A percentile compares a stretch with the other conserved stretches of the same genome.
phyloP scores from a whole-genome alignment of 108 stramenopile species.

The Nitzschia putrida region DNA sequence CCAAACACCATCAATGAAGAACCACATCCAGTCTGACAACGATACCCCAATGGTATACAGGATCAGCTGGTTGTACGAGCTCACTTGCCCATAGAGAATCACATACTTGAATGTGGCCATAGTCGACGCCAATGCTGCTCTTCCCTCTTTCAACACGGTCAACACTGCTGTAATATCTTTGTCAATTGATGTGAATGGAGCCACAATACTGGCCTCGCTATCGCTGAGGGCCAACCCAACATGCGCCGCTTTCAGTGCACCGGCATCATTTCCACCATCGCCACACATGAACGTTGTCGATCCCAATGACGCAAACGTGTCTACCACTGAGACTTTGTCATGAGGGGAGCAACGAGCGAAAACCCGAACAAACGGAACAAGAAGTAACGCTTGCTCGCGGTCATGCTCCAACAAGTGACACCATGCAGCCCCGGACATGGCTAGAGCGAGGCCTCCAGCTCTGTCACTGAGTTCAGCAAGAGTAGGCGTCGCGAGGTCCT shows the following conservation, averaged over 20 bases:
- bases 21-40: constrained; percentile 65
- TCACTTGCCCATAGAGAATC: constrained; percentile 76
- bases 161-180: constrained; percentile 59
- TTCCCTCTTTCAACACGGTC: constrained; percentile 64
- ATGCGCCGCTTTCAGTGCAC: constrained; percentile 65
- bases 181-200: constrained; percentile 71
- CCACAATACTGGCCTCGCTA: constrained; percentile 66
- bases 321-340: constrained; percentile 62
- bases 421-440: constrained; percentile 65
- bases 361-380: constrained; percentile 41
- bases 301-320: constrained; percentile 53
- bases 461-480: not conserved
- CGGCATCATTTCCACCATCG: constrained; percentile 74
- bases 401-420: constrained; percentile 32
- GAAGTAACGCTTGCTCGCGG: constrained; percentile 33
- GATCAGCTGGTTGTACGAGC: constrained; percentile 51
- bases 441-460: constrained; percentile 18
- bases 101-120: constrained; percentile 62
- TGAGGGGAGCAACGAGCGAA: constrained; percentile 65
- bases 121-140: constrained; percentile 65
- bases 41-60: constrained; percentile 55
- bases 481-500: not conserved
- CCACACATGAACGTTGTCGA: constrained; percentile 65
- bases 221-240: constrained; percentile 68
- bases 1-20: constrained; percentile 68